Conservation (phyloP, 345 rosid species). For the Lumnitzera littorea region DNA sequence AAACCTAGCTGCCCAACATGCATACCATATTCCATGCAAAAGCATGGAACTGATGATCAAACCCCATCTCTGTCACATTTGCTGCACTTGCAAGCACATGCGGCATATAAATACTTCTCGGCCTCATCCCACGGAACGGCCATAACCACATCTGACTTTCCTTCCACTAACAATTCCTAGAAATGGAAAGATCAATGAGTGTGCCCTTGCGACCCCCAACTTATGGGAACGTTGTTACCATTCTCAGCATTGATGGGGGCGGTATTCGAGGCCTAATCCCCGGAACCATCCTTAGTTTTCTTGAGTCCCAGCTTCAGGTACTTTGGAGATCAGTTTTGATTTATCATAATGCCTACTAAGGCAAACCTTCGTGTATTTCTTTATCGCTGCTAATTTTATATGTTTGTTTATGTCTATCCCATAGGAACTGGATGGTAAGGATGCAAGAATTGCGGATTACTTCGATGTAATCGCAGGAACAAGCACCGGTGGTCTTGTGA, state of each 20-base stretch:
- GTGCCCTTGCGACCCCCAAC: slow-evolving; percentile 16
- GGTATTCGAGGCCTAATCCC: slow-evolving; percentile 38
- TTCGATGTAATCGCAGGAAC: slow-evolving; percentile 27
- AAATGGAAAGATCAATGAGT: slow-evolving; percentile 4
- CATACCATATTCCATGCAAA: no score
- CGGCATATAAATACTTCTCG: no score
- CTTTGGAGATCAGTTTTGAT: background rate
- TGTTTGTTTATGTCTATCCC: no score
- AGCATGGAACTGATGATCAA: no score
- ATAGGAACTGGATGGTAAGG: slow-evolving; percentile 28
- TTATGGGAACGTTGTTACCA: slow-evolving; percentile 24
- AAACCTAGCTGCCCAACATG: no score
- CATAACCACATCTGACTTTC: no score
- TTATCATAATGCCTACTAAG: no score
- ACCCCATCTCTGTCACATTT: no score
- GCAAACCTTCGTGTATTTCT: background rate
- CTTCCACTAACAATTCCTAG: no score
- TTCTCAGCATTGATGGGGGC: slow-evolving; percentile 39
- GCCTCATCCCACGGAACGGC: no score
- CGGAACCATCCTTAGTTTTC: slow-evolving; percentile 20
- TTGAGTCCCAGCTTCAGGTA: slow-evolving; percentile 32
- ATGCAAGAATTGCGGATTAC: slow-evolving; percentile 27
- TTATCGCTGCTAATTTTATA: background rate
- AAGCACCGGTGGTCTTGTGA: slow-evolving; percentile 26
- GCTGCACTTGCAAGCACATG: no score